Evolutionary conservation across 371 early-diverging fungal genomes (phyloP).

Genomic region (Syncephalastrum racemosum): DNA sequence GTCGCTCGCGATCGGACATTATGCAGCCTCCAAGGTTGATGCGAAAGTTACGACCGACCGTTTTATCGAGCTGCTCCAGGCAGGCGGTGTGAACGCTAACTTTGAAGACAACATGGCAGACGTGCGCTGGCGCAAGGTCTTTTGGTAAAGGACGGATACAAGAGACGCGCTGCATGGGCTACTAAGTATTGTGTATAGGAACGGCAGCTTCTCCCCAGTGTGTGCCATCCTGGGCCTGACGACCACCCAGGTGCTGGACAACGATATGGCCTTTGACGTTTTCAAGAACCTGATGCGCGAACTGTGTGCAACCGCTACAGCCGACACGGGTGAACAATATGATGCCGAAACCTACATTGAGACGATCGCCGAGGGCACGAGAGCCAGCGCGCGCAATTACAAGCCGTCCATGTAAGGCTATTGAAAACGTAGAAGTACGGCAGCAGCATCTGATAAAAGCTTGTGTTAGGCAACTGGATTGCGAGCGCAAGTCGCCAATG

Average conservation of each 20-base stretch:
- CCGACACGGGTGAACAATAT: constrained; percentile 42
- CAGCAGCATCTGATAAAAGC: background rate
- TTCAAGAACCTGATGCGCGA: constrained; percentile 61
- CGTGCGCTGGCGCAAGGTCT: constrained; percentile 78
- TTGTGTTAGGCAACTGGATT: constrained; percentile 47
- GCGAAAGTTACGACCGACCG: constrained; percentile 15
- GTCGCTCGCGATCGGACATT: constrained; percentile 26
- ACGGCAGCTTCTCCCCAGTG: constrained; percentile 74
- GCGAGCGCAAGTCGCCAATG: constrained; percentile 57
- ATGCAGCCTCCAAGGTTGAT: constrained; percentile 19
- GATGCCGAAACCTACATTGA: constrained; percentile 40
- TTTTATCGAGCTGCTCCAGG: constrained; percentile 37
- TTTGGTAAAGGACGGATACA: constrained; percentile 44
- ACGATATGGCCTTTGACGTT: constrained; percentile 51
- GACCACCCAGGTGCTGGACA: constrained; percentile 56
- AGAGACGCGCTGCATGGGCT: too few species aligned
- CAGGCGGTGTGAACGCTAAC: constrained; percentile 50
- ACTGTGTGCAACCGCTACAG: constrained; percentile 49
- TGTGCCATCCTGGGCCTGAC: constrained; percentile 68
- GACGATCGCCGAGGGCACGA: constrained; percentile 41
- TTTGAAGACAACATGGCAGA: constrained; percentile 61
- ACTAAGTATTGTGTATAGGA: constrained; percentile 32
- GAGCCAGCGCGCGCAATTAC: constrained; percentile 45
- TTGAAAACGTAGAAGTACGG: background rate
- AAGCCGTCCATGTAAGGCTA: constrained; percentile 61